A percentile compares a stretch with the other conserved stretches of the same genome.
Conservation (phyloP, 2,329 filamentous ascomycete species). For the Sporothrix luriei region DNA sequence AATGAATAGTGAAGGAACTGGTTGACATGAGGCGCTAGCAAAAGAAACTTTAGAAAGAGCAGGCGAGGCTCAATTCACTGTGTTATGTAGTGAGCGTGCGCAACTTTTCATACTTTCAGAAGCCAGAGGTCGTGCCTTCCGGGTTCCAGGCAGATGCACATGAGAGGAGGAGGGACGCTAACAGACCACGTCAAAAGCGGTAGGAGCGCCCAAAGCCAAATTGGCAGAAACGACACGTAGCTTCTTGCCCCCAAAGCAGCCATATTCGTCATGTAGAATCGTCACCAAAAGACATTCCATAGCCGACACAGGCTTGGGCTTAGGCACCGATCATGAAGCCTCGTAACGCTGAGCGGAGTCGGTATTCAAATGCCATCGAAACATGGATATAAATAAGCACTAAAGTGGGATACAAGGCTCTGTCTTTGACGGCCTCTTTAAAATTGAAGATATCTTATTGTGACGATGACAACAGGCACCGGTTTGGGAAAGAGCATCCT, state of each 20-base stretch:
- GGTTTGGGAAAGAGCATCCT: conserved; percentile 4
- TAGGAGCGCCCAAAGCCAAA: background rate
- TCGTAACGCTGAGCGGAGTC: background rate
- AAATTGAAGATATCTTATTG: background rate
- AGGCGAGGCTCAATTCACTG: conserved; percentile 3
- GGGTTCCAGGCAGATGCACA: background rate
- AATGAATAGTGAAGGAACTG: conserved; percentile 1
- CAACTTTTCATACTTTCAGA: background rate
- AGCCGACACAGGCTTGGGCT: background rate
- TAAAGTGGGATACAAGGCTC: background rate
- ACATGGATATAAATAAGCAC: conserved; percentile 1
- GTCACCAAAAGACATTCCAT: background rate
- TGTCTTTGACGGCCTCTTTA: too few relatives aligned
- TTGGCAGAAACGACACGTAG: conserved; percentile 30
- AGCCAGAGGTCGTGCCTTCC: background rate
- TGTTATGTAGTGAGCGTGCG: background rate
- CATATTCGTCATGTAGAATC: background rate
- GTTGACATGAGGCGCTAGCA: conserved; percentile 1
- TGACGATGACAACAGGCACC: background rate
- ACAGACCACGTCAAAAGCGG: background rate
- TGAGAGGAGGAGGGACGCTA: conserved; percentile 17
- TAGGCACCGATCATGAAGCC: conserved; percentile 9
- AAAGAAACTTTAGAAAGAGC: conserved; percentile 13
- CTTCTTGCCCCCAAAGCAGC: background rate
- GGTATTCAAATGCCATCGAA: background rate